phyloP scores from a whole-genome alignment of 129 eudicot genomes.

The Chrysanthemum seticuspe region DNA sequence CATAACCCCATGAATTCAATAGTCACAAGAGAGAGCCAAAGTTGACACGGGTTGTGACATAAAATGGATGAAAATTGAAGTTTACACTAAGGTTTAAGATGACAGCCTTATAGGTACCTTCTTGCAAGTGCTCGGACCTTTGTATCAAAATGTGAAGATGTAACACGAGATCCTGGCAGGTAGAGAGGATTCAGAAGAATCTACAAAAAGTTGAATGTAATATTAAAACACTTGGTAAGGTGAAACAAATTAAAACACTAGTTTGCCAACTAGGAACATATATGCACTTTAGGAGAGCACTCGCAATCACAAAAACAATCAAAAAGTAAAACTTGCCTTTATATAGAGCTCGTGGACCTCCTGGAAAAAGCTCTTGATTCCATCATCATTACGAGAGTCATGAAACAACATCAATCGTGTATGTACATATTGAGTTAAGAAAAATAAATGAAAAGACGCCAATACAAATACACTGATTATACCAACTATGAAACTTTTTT shows the following conservation, averaged over 20 bases:
- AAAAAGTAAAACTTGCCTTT: conserved; percentile 45
- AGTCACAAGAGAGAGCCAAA: background rate
- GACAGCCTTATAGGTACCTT: conserved; percentile 50
- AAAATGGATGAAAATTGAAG: background rate
- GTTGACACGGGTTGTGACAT: background rate
- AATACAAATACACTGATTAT: background rate
- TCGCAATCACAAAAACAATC: background rate
- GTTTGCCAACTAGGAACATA: background rate
- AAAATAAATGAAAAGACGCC: conserved; percentile 3
- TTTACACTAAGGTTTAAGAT: conserved; percentile 6
- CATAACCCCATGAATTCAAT: conserved; percentile 1
- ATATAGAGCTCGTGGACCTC: conserved; percentile 92
- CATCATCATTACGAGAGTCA: conserved; percentile 92
- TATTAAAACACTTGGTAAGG: background rate
- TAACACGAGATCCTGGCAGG: conserved; percentile 83
- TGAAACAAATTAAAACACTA: background rate
- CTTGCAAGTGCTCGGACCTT: conserved; percentile 90
- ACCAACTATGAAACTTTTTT: background rate
- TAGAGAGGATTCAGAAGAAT: conserved; percentile 77
- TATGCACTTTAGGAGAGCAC: background rate
- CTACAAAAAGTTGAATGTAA: conserved; percentile 33
- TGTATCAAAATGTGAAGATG: conserved; percentile 87
- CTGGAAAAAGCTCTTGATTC: conserved; percentile 89
- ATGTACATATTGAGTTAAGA: conserved; percentile 53
- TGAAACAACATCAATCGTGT: conserved; percentile 90